phyloP scores from a whole-genome alignment of 2,329 filamentous ascomycete genomes.

The Neonectria coccinea region DNA sequence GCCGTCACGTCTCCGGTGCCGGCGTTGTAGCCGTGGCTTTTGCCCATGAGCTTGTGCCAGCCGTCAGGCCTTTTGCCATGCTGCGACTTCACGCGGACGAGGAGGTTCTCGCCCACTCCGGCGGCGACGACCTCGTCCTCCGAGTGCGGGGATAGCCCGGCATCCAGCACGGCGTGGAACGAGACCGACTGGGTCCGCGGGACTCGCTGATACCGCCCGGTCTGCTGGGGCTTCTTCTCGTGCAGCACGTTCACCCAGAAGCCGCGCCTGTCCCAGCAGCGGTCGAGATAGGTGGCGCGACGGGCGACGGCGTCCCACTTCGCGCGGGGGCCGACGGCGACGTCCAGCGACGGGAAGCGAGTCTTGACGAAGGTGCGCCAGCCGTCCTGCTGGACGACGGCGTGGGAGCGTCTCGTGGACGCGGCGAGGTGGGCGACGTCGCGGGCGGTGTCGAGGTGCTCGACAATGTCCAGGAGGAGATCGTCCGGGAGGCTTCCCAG shows the following conservation, averaged over 20 bases:
- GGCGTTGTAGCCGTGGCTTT: conserved; percentile 52
- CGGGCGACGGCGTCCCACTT: conserved; percentile 57
- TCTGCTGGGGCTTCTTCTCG: conserved; percentile 35
- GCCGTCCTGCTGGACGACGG: conserved; percentile 55
- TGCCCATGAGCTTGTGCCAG: conserved; percentile 57
- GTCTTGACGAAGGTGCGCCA: conserved; percentile 63
- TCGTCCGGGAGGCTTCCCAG: conserved; percentile 62
- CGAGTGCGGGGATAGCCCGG: conserved; percentile 51
- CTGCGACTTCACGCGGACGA: conserved; percentile 55
- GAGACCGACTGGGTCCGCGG: conserved; percentile 50
- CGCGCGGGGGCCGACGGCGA: conserved; percentile 44
- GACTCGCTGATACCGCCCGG: conserved; percentile 26
- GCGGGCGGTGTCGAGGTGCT: conserved; percentile 60
- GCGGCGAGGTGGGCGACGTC: conserved; percentile 58
- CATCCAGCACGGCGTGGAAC: conserved; percentile 63
- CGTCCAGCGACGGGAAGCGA: conserved; percentile 56
- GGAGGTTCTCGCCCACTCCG: conserved; percentile 64
- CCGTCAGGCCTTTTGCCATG: conserved; percentile 35
- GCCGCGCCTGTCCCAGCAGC: conserved; percentile 64
- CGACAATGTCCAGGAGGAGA: conserved; percentile 61
- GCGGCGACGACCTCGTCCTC: conserved; percentile 61
- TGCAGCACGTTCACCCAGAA: conserved; percentile 52
- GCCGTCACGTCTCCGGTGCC: conserved; percentile 64
- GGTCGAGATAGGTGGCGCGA: conserved; percentile 62
- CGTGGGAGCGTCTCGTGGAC: conserved; percentile 54